These are phyloP conservation scores for Gremmenia infestans DNA, from an alignment of 2,329 filamentous ascomycete species.

Conservation along the genomic window DNA sequence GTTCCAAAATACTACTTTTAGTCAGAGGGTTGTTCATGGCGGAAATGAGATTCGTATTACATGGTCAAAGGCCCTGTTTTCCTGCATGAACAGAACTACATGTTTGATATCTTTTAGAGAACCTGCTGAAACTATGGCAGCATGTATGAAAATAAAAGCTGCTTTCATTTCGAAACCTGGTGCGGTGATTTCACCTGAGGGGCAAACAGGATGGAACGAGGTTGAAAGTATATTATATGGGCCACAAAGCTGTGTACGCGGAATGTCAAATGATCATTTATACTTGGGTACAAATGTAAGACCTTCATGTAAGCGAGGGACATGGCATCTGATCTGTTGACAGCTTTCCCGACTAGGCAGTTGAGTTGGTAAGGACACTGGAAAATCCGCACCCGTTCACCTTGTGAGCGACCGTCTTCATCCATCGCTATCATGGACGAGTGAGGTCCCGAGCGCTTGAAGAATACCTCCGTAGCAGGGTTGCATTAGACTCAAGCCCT, in stretches of 20 bases:
- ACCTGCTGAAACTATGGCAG: constrained; percentile 24
- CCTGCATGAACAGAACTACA: constrained; percentile 53
- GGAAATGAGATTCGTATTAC: neutral
- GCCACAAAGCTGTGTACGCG: too few species aligned
- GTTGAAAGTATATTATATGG: too few species aligned
- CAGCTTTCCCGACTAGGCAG: neutral
- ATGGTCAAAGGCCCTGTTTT: constrained; percentile 39
- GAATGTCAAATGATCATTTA: neutral
- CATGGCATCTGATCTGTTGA: neutral
- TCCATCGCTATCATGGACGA: too few species aligned
- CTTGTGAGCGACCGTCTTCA: neutral
- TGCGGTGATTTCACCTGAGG: too few species aligned
- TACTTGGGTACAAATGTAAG: neutral
- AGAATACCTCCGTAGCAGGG: neutral
- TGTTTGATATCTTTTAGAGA: constrained; percentile 47
- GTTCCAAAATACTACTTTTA: constrained; percentile 43
- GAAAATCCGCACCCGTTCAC: neutral
- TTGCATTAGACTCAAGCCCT: neutral
- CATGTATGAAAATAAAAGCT: neutral
- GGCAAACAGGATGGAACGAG: too few species aligned
- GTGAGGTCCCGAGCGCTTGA: neutral
- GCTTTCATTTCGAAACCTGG: neutral
- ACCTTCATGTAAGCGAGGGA: neutral
- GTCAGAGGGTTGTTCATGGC: neutral
- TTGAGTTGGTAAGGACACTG: neutral